phyloP scores from a whole-genome alignment of 345 rosid genomes.

The rapeseed (Brassica napus) region Da-Ae NC_063444.1:15082501-15083000 shows the following conservation, averaged over 20 bases:
- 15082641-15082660: slow-evolving; percentile 26
- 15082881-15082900: slow-evolving; percentile 54
- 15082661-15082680: neutral
- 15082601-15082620: neutral
- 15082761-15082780: slow-evolving; percentile 75
- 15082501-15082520: slow-evolving; percentile 19
- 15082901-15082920: slow-evolving; percentile 58
- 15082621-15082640: slow-evolving; percentile 14
- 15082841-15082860: slow-evolving; percentile 54
- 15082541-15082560: slow-evolving; percentile 34
- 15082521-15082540: slow-evolving; percentile 31
- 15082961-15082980: slow-evolving; percentile 73
- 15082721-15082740: slow-evolving; percentile 19
- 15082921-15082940: slow-evolving; percentile 58
- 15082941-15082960: slow-evolving; percentile 26
- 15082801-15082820: slow-evolving; percentile 60
- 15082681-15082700: slow-evolving; percentile 2
- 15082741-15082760: slow-evolving; percentile 52
- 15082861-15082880: slow-evolving; percentile 55
- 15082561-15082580: slow-evolving; percentile 30
- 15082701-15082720: slow-evolving; percentile 16
- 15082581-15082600: slow-evolving; percentile 12
- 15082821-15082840: slow-evolving; percentile 65
- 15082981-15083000: slow-evolving; percentile 67
- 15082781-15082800: slow-evolving; percentile 77